phyloP scores from a whole-genome alignment of 2,329 filamentous ascomycete genomes.

The Sporothrix curviconia region DNA sequence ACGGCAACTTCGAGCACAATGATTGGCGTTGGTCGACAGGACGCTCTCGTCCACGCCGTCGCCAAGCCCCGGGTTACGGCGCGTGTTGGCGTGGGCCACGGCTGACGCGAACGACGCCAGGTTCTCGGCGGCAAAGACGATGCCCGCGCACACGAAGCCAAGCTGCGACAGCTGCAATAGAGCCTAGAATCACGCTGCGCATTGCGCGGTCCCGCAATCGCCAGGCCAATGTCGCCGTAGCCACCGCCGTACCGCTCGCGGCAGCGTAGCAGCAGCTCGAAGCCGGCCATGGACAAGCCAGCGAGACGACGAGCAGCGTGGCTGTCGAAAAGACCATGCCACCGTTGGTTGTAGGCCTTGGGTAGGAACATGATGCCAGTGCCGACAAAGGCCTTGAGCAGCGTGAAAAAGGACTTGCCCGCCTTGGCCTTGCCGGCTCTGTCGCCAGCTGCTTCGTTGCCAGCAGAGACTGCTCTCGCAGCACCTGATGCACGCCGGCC shows the following conservation, averaged over 20 bases:
- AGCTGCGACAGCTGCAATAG: conserved; percentile 69
- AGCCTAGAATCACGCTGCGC: conserved; percentile 59
- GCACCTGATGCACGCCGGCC: not conserved
- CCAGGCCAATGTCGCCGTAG: conserved; percentile 66
- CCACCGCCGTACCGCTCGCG: conserved; percentile 59
- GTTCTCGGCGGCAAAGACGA: conserved; percentile 74
- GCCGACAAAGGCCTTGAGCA: conserved; percentile 72
- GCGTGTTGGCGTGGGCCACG: conserved; percentile 33
- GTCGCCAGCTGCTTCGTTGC: not conserved
- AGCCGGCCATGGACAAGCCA: conserved; percentile 63
- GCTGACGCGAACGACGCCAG: conserved; percentile 60
- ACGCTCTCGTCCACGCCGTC: conserved; percentile 34
- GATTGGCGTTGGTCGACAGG: conserved; percentile 48
- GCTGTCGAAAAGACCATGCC: conserved; percentile 69
- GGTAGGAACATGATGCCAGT: conserved; percentile 78
- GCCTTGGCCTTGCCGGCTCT: conserved; percentile 38
- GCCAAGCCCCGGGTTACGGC: not conserved
- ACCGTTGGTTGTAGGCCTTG: conserved; percentile 71
- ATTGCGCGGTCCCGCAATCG: conserved; percentile 58
- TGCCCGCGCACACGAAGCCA: conserved; percentile 70
- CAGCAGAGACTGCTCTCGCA: not conserved
- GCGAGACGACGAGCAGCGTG: conserved; percentile 58
- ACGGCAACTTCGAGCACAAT: conserved; percentile 61
- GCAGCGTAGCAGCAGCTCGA: conserved; percentile 64
- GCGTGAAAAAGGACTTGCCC: conserved; percentile 68